phyloP scores from a whole-genome alignment of 805 yeast genomes.

The Grigorovia transvaalensis region DNA sequence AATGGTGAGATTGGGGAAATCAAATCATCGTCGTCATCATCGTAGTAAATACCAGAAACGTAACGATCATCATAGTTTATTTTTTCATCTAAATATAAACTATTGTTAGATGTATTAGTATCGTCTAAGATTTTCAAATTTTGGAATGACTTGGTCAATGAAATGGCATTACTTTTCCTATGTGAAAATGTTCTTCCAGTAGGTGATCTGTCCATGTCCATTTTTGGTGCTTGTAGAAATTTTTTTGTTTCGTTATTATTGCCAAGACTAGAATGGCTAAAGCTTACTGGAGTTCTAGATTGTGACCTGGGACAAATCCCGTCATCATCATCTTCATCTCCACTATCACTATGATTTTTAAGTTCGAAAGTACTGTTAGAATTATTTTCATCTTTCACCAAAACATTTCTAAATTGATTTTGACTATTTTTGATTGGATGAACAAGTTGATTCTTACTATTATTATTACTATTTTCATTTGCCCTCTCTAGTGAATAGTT shows the following conservation, averaged over 20 bases:
- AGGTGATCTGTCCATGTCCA: background rate
- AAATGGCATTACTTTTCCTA: slow-evolving; percentile 8
- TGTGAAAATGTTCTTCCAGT: slow-evolving; percentile 1
- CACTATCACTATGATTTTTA: background rate
- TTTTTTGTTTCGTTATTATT: too few relatives aligned
- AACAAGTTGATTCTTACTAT: background rate
- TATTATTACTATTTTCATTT: background rate
- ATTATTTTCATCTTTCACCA: too few relatives aligned
- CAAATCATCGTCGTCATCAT: slow-evolving; percentile 1
- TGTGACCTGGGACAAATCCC: slow-evolving; percentile 4
- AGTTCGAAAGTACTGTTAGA: too few relatives aligned
- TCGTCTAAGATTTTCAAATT: background rate
- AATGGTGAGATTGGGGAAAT: slow-evolving; percentile 1
- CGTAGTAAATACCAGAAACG: background rate
- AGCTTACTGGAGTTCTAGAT: background rate
- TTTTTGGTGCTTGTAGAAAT: too few relatives aligned
- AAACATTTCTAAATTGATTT: background rate
- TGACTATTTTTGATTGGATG: background rate
- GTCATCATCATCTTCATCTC: background rate
- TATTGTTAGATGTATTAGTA: background rate
- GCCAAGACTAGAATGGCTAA: background rate
- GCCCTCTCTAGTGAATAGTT: background rate
- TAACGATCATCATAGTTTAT: background rate
- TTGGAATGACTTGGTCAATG: slow-evolving; percentile 3
- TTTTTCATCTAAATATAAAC: background rate